Conservation (phyloP, 2,329 filamentous ascomycete genomes). For the Venturia pyrina region DNA sequence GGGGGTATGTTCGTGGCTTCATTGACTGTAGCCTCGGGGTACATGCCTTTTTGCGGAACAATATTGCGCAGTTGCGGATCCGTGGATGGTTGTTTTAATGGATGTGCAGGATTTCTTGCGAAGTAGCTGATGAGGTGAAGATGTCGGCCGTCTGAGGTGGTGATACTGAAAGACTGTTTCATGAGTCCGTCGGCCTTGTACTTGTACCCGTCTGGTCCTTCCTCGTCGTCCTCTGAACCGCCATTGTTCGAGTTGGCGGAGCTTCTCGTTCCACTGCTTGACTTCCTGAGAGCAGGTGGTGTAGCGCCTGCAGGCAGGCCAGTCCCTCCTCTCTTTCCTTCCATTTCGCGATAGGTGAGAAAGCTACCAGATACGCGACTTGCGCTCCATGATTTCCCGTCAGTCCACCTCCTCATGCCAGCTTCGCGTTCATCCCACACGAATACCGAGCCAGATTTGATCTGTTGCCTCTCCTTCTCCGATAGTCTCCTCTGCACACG, state of each 20-base stretch:
- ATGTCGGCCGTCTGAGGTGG: slow-evolving; percentile 79
- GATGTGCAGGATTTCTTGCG: slow-evolving; percentile 56
- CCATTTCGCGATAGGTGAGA: slow-evolving; percentile 95
- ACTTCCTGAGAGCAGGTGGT: neutral
- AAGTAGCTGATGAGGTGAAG: slow-evolving; percentile 98
- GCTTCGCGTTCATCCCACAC: slow-evolving; percentile 99
- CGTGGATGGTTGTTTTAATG: slow-evolving; percentile 69
- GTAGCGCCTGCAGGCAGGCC: slow-evolving; percentile 45
- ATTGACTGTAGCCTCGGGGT: slow-evolving; percentile 88
- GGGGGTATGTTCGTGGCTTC: slow-evolving; percentile 73
- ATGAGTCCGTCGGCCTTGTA: slow-evolving; percentile 96
- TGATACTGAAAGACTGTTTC: slow-evolving; percentile 99
- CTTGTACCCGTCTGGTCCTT: slow-evolving; percentile 74
- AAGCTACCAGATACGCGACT: slow-evolving; percentile 97
- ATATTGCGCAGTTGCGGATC: slow-evolving; percentile 76
- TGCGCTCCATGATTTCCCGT: slow-evolving; percentile 98
- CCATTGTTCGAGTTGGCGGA: slow-evolving; percentile 73
- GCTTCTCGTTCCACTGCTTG: slow-evolving; percentile 48
- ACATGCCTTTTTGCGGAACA: slow-evolving; percentile 84
- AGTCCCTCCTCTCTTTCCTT: slow-evolving; percentile 82
- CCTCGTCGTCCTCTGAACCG: slow-evolving; percentile 66
- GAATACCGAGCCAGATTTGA: slow-evolving; percentile 93
- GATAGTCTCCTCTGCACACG: slow-evolving; percentile 87
- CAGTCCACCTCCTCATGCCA: slow-evolving; percentile 96
- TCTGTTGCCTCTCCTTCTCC: slow-evolving; percentile 93